phyloP scores from a whole-genome alignment of 108 stramenopile genomes.

The Bacterosira constricta region DNA sequence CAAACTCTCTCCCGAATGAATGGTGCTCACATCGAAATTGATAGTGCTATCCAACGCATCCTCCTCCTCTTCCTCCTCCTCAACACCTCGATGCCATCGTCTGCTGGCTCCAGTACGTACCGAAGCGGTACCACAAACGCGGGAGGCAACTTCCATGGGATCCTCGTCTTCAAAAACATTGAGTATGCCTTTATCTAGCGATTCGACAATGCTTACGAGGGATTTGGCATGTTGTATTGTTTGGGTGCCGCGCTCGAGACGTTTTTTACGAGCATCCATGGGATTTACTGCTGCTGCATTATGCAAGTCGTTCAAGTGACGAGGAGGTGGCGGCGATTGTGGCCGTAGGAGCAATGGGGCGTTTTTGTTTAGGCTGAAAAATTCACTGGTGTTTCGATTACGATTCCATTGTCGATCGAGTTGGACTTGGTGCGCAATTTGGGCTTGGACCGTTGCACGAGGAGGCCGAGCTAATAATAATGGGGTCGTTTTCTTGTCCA shows the following conservation, averaged over 20 bases:
- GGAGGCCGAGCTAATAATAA: slow-evolving; percentile 12
- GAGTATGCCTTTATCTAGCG: slow-evolving; percentile 64
- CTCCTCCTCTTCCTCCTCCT: slow-evolving; percentile 7
- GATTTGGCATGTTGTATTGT: slow-evolving; percentile 57
- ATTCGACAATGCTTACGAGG: slow-evolving; percentile 56
- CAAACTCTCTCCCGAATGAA: slow-evolving; percentile 39
- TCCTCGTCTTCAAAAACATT: slow-evolving; percentile 26
- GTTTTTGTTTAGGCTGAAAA: slow-evolving; percentile 26
- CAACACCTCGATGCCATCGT: slow-evolving; percentile 54
- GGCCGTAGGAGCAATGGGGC: slow-evolving; percentile 30
- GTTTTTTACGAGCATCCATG: slow-evolving; percentile 43
- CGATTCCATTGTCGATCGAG: slow-evolving; percentile 36
- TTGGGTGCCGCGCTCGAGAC: slow-evolving; percentile 57
- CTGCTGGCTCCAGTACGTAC: slow-evolving; percentile 68
- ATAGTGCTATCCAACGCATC: slow-evolving; percentile 3
- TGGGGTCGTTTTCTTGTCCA: background rate
- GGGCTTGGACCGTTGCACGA: slow-evolving; percentile 25
- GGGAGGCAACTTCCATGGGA: slow-evolving; percentile 58
- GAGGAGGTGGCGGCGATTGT: slow-evolving; percentile 13
- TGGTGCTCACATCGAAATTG: slow-evolving; percentile 16
- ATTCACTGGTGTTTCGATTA: slow-evolving; percentile 36
- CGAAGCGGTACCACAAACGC: slow-evolving; percentile 61
- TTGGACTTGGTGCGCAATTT: slow-evolving; percentile 39
- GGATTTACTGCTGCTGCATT: slow-evolving; percentile 5
- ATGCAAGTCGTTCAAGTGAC: background rate